A percentile compares a stretch with the other conserved stretches of the same genome.
These are phyloP conservation scores for Ploettnerulaceae sp. DNA, from an alignment of 2,329 filamentous ascomycete genomes.

Conservation along the genomic window DNA sequence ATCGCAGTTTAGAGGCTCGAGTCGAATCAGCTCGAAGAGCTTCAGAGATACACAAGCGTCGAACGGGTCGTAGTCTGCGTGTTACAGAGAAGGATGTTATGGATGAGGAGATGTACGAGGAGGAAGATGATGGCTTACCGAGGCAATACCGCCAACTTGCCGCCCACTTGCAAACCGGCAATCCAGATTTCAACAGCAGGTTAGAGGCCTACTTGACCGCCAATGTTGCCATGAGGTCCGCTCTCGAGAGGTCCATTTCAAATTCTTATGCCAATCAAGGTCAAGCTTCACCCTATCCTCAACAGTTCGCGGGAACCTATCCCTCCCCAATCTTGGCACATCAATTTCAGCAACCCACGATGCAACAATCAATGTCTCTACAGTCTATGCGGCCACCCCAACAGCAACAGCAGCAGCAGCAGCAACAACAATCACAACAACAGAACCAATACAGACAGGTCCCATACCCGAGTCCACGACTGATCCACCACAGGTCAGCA, in stretches of 20 bases:
- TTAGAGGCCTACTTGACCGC: conserved; percentile 47
- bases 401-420: conserved; percentile 16
- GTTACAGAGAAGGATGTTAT: conserved; percentile 83
- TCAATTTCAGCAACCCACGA: conserved; percentile 25
- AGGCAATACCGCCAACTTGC: conserved; percentile 61
- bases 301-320: conserved; percentile 31
- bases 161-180: conserved; percentile 44
- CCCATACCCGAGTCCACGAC: conserved; percentile 38
- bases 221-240: conserved; percentile 51
- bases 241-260: conserved; percentile 41
- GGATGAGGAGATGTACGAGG: conserved; percentile 94
- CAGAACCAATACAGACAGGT: conserved; percentile 36
- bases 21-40: conserved; percentile 83
- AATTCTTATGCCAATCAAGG: conserved; percentile 34
- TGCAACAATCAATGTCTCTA: conserved; percentile 6
- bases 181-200: conserved; percentile 24
- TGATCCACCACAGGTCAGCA: conserved; percentile 37
- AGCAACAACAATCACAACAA: conserved; percentile 11
- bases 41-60: conserved; percentile 84
- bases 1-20: conserved; percentile 81
- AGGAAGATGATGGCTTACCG: conserved; percentile 79
- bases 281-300: conserved; percentile 33
- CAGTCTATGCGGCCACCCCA: conserved; percentile 17
- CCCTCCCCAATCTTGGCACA: conserved; percentile 27
- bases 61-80: conserved; percentile 75